These are phyloP conservation scores for Rhododendron ovatum DNA, from an alignment of 148 eudicot genomes.

Conservation along the genomic window DNA sequence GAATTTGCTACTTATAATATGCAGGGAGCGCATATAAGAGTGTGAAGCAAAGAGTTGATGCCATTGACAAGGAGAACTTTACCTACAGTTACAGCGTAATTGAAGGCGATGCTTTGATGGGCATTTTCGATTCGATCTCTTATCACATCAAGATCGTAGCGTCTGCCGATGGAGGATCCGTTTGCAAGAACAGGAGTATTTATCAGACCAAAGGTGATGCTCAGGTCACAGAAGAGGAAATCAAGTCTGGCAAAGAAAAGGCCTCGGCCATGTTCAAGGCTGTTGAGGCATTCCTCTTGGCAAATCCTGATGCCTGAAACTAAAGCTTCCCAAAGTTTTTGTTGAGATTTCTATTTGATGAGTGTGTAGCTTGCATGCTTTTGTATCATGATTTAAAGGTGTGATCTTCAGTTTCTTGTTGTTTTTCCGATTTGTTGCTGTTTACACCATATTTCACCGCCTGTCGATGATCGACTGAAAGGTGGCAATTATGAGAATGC, in stretches of 20 bases:
- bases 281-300: background rate
- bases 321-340: background rate
- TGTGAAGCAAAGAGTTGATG: background rate
- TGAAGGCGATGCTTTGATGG: conserved; percentile 11
- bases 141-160: background rate
- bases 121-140: background rate
- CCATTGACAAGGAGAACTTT: background rate
- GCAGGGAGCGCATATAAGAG: background rate
- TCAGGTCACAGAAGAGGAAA: background rate
- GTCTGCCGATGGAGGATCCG: background rate
- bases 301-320: background rate
- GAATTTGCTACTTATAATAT: background rate
- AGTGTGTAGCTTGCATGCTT: background rate
- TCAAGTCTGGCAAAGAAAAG: background rate
- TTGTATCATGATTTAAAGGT: background rate
- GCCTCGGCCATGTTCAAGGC: background rate
- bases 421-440: background rate
- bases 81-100: conserved; percentile 8
- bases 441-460: no score
- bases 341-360: background rate
- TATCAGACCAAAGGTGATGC: background rate
- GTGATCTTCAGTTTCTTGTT: background rate
- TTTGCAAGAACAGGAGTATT: background rate
- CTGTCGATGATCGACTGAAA: no score
- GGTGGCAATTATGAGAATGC: no score